phyloP scores from a whole-genome alignment of 2,329 filamentous ascomycete genomes.

The Cercospora beticola region DNA sequence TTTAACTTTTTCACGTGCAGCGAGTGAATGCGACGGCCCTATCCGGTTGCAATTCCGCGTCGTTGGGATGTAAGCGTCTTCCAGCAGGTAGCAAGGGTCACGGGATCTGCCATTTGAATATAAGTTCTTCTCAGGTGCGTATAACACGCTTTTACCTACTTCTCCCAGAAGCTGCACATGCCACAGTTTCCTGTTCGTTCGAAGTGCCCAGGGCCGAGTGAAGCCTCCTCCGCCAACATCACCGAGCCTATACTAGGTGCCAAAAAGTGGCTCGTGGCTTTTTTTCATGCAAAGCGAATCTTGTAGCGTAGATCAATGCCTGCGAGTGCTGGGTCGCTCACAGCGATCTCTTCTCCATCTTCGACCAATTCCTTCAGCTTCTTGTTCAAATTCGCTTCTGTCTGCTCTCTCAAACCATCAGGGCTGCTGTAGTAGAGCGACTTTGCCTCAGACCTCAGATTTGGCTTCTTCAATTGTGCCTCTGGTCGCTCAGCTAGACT shows the following conservation, averaged over 20 bases:
- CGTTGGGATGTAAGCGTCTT: neutral
- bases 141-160: neutral
- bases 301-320: conserved; percentile 64
- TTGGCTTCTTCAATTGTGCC: conserved; percentile 91
- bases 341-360: conserved; percentile 83
- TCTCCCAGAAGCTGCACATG: neutral
- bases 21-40: neutral
- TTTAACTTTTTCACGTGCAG: neutral
- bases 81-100: neutral
- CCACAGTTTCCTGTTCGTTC: neutral
- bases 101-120: neutral
- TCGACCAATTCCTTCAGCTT: conserved; percentile 74
- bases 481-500: conserved; percentile 79
- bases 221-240: neutral
- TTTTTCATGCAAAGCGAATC: conserved; percentile 37
- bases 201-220: neutral
- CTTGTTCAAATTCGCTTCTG: conserved; percentile 75
- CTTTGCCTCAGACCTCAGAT: conserved; percentile 74
- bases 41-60: neutral
- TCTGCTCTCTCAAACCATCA: conserved; percentile 77
- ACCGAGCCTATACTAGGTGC: neutral
- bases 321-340: conserved; percentile 86
- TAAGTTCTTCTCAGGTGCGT: neutral
- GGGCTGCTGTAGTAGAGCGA: conserved; percentile 89
- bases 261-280: neutral